These are phyloP conservation scores for Ustilago trichophora DNA, from an alignment of 1,284 basidiomycete genomes.

Conservation along the genomic window DNA sequence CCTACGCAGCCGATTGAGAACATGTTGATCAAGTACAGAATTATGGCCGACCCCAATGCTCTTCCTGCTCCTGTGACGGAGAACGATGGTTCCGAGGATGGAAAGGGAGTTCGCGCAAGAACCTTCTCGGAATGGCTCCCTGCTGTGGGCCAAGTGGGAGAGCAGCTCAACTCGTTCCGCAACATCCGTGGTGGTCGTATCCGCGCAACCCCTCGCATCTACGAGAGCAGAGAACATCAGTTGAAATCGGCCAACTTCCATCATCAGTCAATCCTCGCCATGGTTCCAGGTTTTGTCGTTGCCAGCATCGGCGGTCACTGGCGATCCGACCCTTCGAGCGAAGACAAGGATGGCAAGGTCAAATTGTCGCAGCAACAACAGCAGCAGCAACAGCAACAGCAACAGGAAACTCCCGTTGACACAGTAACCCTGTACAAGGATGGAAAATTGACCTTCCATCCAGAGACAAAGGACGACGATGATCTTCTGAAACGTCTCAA, in stretches of 20 bases:
- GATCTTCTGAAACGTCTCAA: conserved; percentile 25
- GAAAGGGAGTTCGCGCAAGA: conserved; percentile 69
- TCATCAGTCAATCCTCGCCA: conserved; percentile 78
- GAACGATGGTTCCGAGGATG: conserved; percentile 35
- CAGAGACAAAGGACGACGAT: conserved; percentile 74
- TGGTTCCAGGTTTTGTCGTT: conserved; percentile 61
- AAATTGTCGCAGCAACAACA: conserved; percentile 1
- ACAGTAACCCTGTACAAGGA: conserved; percentile 52
- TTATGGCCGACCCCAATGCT: conserved; percentile 76
- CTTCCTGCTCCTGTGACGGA: conserved; percentile 72
- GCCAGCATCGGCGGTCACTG: conserved; percentile 60
- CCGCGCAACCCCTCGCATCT: conserved; percentile 70
- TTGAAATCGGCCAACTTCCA: conserved; percentile 64
- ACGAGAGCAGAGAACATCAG: conserved; percentile 58
- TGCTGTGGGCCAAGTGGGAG: conserved; percentile 69
- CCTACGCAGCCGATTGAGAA: conserved; percentile 83
- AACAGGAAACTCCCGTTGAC: conserved; percentile 27
- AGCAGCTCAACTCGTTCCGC: conserved; percentile 54
- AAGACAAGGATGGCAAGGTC: neutral
- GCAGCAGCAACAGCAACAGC: neutral
- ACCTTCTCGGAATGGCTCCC: conserved; percentile 78
- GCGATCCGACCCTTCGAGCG: conserved; percentile 70
- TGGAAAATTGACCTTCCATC: conserved; percentile 84
- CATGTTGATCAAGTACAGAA: conserved; percentile 74
- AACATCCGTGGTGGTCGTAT: conserved; percentile 75